Base-by-base conservation (phyloP, 108 stramenopile species). In the Skeletonema costatum region DNA sequence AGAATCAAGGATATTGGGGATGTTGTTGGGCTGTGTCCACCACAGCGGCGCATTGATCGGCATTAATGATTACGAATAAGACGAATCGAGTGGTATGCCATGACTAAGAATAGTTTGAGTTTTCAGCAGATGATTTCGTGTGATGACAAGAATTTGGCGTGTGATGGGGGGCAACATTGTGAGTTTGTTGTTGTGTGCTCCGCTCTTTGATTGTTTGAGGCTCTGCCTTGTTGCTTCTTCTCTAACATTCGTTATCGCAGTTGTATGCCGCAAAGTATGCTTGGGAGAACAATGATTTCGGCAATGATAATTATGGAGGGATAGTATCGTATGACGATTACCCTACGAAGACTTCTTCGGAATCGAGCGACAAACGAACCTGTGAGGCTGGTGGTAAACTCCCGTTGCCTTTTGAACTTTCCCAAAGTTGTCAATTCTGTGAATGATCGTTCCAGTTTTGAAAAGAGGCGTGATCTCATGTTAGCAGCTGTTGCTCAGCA, bases 1-100 rank as follows among this genome's bases (percentile, higher is more conserved):
- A 95, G 78, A 89, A 95, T 84, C 96, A 97, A 81, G 92, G 89
- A 6, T 76, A 87, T 35, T 95, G 94, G 79, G 94, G 90, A n/a
- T 91, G 87, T 36, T 99, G 97, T 86, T 99, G 97, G 97, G 93
- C 97, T 5, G 93, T 98, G 63, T 89, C 94, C 16, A 81, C 91
- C 17, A 92, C 92, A 5, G 97, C 94, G 1, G 84, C 92, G 9
- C n/a, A 71, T 98, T 62, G 98, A 86, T 91, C 93, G 9, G 86
- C 88, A 8, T 83, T 89, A 46, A 85, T 75, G 63, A 64, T 92
- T 21, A 71, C 78, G 71, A 80, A 77, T n/a, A 32, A 60, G 63
- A 64, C 68, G 4, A 33, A 21, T 5, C 19, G 25, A 36, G 72
- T 53, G 11, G 32, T 83, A 66, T 12, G 51, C 29, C 44, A 19